These are phyloP conservation scores for Colletotrichum lentis DNA, from an alignment of 2,329 filamentous ascomycete species.

Conservation along the genomic window DNA sequence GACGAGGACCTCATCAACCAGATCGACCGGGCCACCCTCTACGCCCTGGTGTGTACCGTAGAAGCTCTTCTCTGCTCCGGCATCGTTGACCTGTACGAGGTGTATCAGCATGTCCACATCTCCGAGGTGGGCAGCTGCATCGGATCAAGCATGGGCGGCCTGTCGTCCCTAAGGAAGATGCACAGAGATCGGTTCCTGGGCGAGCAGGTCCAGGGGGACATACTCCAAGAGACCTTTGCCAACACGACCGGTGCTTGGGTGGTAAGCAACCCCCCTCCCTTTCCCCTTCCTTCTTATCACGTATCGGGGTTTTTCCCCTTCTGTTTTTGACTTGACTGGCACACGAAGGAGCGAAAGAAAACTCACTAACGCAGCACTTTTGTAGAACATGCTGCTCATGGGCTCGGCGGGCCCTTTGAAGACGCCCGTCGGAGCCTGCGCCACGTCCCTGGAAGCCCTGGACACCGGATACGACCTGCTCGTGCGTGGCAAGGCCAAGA, in stretches of 20 bases:
- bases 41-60: conserved; percentile 89
- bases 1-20: conserved; percentile 97
- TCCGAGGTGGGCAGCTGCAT: conserved; percentile 49
- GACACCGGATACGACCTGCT: conserved; percentile 49
- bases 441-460: conserved; percentile 49
- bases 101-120: conserved; percentile 48
- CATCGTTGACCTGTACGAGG: conserved; percentile 70
- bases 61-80: conserved; percentile 89
- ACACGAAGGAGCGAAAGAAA: too few relatives aligned
- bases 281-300: too few relatives aligned
- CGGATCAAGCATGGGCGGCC: conserved; percentile 46
- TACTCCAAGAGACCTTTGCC: conserved; percentile 48
- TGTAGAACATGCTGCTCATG: conserved; percentile 52
- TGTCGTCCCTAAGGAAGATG: conserved; percentile 42
- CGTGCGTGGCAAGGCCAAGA: conserved; percentile 43
- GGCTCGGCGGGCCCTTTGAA: conserved; percentile 46
- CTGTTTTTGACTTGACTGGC: too few relatives aligned
- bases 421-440: conserved; percentile 50
- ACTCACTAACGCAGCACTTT: too few relatives aligned
- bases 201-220: conserved; percentile 45
- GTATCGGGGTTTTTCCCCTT: too few relatives aligned
- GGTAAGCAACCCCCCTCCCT: too few relatives aligned
- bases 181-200: conserved; percentile 46
- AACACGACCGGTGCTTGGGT: conserved; percentile 50
- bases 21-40: conserved; percentile 95